Evolutionary conservation across 139 green algal species (phyloP), one percentile per base, ranked within the genome.

Genomic region (Edaphochlamys debaryana): DNA sequence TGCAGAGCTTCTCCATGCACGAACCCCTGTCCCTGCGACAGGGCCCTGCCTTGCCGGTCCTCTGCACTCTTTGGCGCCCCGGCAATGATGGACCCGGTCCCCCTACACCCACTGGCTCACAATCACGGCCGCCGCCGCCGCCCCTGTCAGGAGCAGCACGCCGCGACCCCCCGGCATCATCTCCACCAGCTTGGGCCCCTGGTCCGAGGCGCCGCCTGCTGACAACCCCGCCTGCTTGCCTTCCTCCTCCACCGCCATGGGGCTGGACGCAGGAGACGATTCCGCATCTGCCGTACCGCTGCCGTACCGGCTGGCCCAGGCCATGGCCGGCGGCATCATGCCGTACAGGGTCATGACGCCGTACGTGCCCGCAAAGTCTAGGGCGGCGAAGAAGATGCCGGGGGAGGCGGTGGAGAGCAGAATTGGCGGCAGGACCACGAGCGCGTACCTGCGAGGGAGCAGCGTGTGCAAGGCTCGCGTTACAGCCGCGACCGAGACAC

Each of bases 271-370:
- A 22, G 34, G 19, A 34, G 64, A 32, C 63, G 23, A 25, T 27
- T 30, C 34, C 23, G 29, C 48, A 2, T 2, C 34, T n/a, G 17
- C 42, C 7, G 32, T 62, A 42, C 34, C 42, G 60, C 56, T 45
- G 60, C 76, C 66, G 45, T 93, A 92, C 1, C 93, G 72, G 74
- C 89, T 87, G 63, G 60, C 78, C 90, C 90, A 96, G 0, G 84
- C 89, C 92, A 95, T 96, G 6, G 88, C 88, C 7, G 88, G 84
- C 3, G 94, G 94, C 72, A 95, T 81, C 37, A 96, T 70, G 23
- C 94, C 93, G 82, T 96, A 96, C 67, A 96, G 84, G 8, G 87
- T 84, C 64, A 96, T 87, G 27, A 96, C 93, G 36, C 93, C 93
- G 56, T 94, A 95, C 1, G 92, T 95, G 2, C 93, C 93, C 27